These are phyloP conservation scores for Cryphonectria naterciae DNA, from an alignment of 2,329 filamentous ascomycete species.

Conservation along the genomic window DNA sequence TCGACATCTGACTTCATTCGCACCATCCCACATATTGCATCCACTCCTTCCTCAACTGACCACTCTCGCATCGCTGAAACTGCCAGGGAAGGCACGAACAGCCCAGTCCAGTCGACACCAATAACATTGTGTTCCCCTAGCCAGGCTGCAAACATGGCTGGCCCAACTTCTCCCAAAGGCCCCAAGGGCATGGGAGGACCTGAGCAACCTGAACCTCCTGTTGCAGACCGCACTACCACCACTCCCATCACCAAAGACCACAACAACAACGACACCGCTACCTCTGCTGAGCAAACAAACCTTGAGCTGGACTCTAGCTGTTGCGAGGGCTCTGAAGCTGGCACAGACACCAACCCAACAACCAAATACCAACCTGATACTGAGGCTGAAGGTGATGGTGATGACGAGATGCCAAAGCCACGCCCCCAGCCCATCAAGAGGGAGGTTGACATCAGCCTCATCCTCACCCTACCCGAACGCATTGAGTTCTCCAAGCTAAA, in stretches of 20 bases:
- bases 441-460: conserved; percentile 55
- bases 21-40: background rate
- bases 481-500: conserved; percentile 57
- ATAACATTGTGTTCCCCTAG: conserved; percentile 16
- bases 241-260: background rate
- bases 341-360: conserved; percentile 4
- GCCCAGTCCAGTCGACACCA: background rate
- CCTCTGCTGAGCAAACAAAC: background rate
- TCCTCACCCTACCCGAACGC: conserved; percentile 53
- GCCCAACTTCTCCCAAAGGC: conserved; percentile 2
- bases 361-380: conserved; percentile 5
- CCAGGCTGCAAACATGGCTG: conserved; percentile 15
- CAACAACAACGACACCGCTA: background rate
- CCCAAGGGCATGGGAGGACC: conserved; percentile 14
- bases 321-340: background rate
- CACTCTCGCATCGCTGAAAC: background rate
- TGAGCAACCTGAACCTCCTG: background rate
- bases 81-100: conserved; percentile 12
- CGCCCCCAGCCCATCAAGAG: conserved; percentile 42
- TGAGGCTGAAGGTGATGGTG: conserved; percentile 15
- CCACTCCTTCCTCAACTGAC: conserved; percentile 16
- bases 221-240: background rate
- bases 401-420: conserved; percentile 42
- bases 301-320: background rate
- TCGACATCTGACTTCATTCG: background rate